Evolutionary conservation across 176 grass and related monocot genomes (phyloP), one percentile per base, ranked within the genome.

Genomic region (Panicum miliaceum): DNA sequence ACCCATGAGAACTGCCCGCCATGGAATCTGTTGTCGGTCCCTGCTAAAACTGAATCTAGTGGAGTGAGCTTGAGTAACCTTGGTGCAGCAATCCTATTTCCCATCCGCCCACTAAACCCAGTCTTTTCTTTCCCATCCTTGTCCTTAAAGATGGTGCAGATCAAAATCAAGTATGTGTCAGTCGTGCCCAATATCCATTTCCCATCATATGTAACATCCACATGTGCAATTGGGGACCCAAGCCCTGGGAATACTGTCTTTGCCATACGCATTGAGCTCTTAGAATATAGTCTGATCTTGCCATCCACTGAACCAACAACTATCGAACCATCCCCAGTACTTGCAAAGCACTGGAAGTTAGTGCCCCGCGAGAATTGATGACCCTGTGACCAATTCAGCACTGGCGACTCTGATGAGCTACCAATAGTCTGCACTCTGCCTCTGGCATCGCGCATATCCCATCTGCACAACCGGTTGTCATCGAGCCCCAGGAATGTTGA

Each of bases 1-100:
- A 95, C 96, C 96, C 96, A 98, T 34, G 96, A 98, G 64, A 98
- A 95, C 18, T 98, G 96, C 3, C 96, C 93, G 0, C 93, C 87
- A 69, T 95, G 96, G 58, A 98, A 90, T 46, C 83, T 98, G 85
- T 90, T 98, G 71, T 93, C 77, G 22, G 79, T 34, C 25, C 96
- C 96, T 4, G 93, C 96, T 29, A 93, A 50, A 56, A 93, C 88
- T 5, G 91, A 93, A 95, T 98, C 92, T 12, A 95, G 80, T 53
- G 96, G 96, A 61, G 84, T 95, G 4, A 98, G 93, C 82, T 98
- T 98, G 9, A 95, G 45, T 77, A 98, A 71, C 52, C 96, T 92
- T 9, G 96, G 96, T 43, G 96, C 93, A 0, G 93, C 85, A 19
- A 95, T 95, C 73, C 73, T 87, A 37, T 87, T 91, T 27, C 96